Evolutionary conservation across 768 basidiomycete species (phyloP), one percentile per base, ranked within the genome.

Genomic region (Omphalotus guepiniiformis): DNA sequence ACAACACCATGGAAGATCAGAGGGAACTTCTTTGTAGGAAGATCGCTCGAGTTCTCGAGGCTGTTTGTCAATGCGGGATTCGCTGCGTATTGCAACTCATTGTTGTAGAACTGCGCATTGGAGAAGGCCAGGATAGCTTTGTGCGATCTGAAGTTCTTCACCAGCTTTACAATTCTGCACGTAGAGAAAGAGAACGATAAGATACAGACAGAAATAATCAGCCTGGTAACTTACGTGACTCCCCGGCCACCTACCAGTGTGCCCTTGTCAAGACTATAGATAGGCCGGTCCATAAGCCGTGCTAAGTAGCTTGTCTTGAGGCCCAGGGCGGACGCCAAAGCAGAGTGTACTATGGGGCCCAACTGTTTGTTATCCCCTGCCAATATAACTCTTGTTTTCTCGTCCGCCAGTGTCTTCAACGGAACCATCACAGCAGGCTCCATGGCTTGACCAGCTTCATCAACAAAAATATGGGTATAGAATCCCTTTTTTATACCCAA

Each of bases 291-390:
- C 78, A 81, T 81, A 19, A 82, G 56, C 7, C 85, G 67, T 54
- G 85, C 82, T 22, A 87, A 58, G 49, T 78, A 86, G 51, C 83
- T 85, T 18, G 55, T 70, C 50, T 77, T 76, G 3, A 87, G 60
- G 0, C 80, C 82, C 3, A 87, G 65, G 27, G 70, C 67, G 15
- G 73, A 66, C 2, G 83, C 84, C 32, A 83, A 67, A 2, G 53
- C 52, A 0, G 83, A 85, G 1, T 77, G 71, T 41, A 87, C 75
- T 48, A 86, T 78, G 0, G 85, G 85, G 0, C 85, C 83, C 7
- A 87, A 69, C 54, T 87, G 85, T 61, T 81, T 83, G 0, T 79
- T 84, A 55, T 88, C 85, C 0, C 85, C 85, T 1, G 82, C 77
- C 0, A 88, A 66, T 3, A 87, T 60, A 21, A 87, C 61, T 39